Percentiles rank a stretch among this genome's conserved stretches.
Conservation (phyloP, 176 grass and related monocot species). For the Oryza brachyantha region DNA sequence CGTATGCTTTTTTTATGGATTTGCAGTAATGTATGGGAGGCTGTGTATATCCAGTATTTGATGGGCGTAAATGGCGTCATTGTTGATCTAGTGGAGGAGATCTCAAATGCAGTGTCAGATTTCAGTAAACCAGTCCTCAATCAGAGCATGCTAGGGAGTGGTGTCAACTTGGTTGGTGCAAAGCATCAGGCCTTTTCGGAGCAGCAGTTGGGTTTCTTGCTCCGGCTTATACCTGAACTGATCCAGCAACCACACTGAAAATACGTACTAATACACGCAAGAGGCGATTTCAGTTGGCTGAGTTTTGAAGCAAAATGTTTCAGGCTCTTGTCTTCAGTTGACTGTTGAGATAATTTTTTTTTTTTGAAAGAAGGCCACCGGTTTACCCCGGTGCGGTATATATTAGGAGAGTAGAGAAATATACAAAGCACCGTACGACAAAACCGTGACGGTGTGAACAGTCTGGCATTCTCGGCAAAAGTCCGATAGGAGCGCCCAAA, state of each 20-base stretch:
- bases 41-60: conserved; percentile 60
- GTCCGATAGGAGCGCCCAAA: too few species aligned
- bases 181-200: conserved; percentile 40
- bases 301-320: not conserved
- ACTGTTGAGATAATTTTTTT: too few species aligned
- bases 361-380: too few species aligned
- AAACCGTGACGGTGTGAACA: too few species aligned
- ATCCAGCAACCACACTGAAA: conserved; percentile 41
- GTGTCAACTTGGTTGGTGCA: not conserved
- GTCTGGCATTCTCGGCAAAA: too few species aligned
- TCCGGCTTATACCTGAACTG: conserved; percentile 56
- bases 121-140: conserved; percentile 14
- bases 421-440: too few species aligned
- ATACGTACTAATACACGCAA: not conserved
- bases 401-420: too few species aligned
- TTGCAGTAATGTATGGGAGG: conserved; percentile 59
- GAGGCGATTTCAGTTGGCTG: not conserved
- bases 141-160: not conserved
- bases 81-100: conserved; percentile 63
- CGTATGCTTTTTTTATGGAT: not conserved
- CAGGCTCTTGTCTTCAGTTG: too few species aligned
- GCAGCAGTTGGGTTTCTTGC: conserved; percentile 59
- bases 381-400: too few species aligned
- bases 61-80: conserved; percentile 71
- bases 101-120: conserved; percentile 40